Evolutionary conservation across 2,329 filamentous ascomycete genomes (phyloP).

Genomic region (Fusarium sambucinum): DNA sequence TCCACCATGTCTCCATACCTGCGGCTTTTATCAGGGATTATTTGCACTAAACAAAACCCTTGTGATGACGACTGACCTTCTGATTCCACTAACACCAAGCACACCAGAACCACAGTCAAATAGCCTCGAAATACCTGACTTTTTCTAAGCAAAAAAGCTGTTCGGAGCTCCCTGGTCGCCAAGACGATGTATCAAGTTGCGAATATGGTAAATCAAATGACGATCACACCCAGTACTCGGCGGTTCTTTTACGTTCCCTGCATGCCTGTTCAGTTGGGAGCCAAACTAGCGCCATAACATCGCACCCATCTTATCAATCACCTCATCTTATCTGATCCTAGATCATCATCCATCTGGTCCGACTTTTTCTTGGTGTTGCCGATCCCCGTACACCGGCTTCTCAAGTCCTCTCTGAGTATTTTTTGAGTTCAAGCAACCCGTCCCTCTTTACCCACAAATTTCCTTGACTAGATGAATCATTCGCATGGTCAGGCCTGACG

Average conservation of each 20-base stretch:
- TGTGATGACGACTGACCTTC: not conserved
- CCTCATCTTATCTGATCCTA: constrained; percentile 43
- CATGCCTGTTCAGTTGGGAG: not conserved
- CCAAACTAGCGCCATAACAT: constrained; percentile 16
- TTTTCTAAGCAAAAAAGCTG: not conserved
- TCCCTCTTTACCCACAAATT: constrained; percentile 5
- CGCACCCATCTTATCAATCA: constrained; percentile 38
- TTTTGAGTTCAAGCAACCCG: constrained; percentile 2
- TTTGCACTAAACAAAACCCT: constrained; percentile 4
- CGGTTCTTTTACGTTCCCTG: constrained; percentile 1
- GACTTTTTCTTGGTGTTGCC: not conserved
- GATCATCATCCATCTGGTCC: not conserved
- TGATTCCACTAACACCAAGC: not conserved
- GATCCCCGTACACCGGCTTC: constrained; percentile 11
- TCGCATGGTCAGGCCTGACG: not conserved
- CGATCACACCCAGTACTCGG: constrained; percentile 22
- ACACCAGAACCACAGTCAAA: not conserved
- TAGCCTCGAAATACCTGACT: not conserved
- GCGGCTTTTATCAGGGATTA: constrained; percentile 18
- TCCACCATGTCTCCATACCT: constrained; percentile 19
- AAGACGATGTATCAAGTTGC: constrained; percentile 2
- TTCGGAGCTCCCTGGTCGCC: constrained; percentile 1
- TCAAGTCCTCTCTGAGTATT: not conserved
- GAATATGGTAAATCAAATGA: constrained; percentile 6
- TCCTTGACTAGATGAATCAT: constrained; percentile 6